Conservation (phyloP, 2,329 filamentous ascomycete species). For the Stemphylium beticola region DNA sequence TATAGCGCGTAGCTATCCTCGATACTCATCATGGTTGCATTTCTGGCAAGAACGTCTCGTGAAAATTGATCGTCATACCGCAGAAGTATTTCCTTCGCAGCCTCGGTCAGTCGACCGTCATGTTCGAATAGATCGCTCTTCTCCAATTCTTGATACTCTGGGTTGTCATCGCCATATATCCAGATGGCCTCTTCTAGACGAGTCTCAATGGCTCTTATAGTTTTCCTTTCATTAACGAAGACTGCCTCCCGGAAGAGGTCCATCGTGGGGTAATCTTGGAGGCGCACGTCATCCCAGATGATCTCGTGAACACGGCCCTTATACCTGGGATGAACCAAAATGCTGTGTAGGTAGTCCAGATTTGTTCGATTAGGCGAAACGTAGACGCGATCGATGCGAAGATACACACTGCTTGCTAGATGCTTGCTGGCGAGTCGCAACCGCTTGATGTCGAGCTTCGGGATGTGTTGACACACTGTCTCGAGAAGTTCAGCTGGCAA, state of each 20-base stretch:
- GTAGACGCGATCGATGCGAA: conserved; percentile 48
- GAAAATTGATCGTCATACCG: conserved; percentile 20
- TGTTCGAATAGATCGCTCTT: conserved; percentile 17
- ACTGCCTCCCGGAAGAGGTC: conserved; percentile 18
- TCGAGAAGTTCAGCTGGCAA: conserved; percentile 28
- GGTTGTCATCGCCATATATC: conserved; percentile 6
- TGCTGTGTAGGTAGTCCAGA: conserved; percentile 45
- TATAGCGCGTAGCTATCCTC: conserved; percentile 40
- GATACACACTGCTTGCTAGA: conserved; percentile 24
- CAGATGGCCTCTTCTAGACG: conserved; percentile 16
- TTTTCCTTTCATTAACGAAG: conserved; percentile 22
- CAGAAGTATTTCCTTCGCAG: conserved; percentile 22
- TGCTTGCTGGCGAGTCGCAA: conserved; percentile 25
- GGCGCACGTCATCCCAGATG: conserved; percentile 51
- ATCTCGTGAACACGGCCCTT: conserved; percentile 46
- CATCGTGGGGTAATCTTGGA: conserved; percentile 25
- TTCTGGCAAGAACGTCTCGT: conserved; percentile 20
- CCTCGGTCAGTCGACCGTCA: conserved; percentile 20
- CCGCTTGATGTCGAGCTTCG: conserved; percentile 28
- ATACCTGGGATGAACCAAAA: conserved; percentile 48
- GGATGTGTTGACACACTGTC: conserved; percentile 22
- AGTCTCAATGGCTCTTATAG: conserved; percentile 11
- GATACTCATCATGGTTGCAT: conserved; percentile 25
- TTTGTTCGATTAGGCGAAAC: conserved; percentile 51
- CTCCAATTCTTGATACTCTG: conserved; percentile 13